A percentile compares a stretch with the other conserved stretches of the same genome.
Evolutionary conservation across 495 filamentous ascomycete genomes (phyloP).

Genomic region (Neurospora sp.): DNA sequence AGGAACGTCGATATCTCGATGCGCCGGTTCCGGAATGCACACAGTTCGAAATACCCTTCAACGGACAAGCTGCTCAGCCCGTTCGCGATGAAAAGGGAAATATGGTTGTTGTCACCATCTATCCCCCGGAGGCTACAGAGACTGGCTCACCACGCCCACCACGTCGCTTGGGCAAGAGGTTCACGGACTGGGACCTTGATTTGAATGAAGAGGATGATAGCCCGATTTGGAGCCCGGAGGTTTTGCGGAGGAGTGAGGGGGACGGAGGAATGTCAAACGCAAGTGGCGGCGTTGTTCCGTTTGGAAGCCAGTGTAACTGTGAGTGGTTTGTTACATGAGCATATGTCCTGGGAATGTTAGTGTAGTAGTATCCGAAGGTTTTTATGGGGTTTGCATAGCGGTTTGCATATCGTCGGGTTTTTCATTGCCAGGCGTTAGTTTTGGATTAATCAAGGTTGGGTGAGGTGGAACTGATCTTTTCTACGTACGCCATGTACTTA

Average conservation of each 20-base stretch:
- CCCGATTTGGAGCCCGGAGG: neutral
- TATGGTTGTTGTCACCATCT: conserved; percentile 33
- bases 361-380: neutral
- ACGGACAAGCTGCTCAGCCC: conserved; percentile 24
- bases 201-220: neutral
- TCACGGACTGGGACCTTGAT: neutral
- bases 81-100: conserved; percentile 30
- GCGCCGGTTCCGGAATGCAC: conserved; percentile 42
- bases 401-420: neutral
- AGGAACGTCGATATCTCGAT: conserved; percentile 56
- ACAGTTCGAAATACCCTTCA: conserved; percentile 53
- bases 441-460: neutral
- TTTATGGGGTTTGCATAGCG: neutral
- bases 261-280: neutral
- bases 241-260: neutral
- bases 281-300: conserved; percentile 1
- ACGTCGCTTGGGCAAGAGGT: neutral
- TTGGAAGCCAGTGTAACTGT: conserved; percentile 19
- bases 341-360: neutral
- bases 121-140: conserved; percentile 43
- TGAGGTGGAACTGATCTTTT: neutral
- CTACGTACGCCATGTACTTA: neutral
- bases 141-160: neutral
- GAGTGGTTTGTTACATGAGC: conserved; percentile 20
- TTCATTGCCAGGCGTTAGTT: neutral